phyloP scores from a whole-genome alignment of 768 basidiomycete species.

The Rhodotorula taiwanensis region DNA sequence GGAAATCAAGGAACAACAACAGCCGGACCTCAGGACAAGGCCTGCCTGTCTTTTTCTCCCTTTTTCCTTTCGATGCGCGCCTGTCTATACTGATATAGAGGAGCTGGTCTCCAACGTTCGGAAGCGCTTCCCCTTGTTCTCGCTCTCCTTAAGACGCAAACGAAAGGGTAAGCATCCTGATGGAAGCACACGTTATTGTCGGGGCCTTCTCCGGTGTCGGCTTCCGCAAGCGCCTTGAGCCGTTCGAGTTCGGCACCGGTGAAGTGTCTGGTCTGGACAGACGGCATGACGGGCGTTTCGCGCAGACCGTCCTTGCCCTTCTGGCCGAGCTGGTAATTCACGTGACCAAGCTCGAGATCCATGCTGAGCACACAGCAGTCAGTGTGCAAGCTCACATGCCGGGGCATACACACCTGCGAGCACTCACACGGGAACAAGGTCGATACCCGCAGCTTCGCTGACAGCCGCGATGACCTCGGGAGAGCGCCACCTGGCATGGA shows the following conservation, averaged over 20 bases:
- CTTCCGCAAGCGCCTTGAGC: not conserved
- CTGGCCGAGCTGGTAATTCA: conserved; percentile 15
- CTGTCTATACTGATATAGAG: not conserved
- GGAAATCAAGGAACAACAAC: too few relatives aligned
- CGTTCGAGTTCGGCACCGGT: not conserved
- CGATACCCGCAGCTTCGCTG: conserved; percentile 29
- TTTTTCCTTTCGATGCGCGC: not conserved
- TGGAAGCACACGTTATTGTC: not conserved
- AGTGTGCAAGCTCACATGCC: too few relatives aligned
- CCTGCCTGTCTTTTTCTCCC: not conserved
- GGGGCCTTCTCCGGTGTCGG: not conserved
- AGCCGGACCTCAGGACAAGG: too few relatives aligned
- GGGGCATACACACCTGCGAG: not conserved
- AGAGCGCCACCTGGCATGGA: conserved; percentile 12
- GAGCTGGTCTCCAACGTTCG: not conserved
- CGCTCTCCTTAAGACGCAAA: too few relatives aligned
- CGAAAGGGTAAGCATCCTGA: too few relatives aligned
- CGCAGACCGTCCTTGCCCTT: not conserved
- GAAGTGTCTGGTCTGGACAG: too few relatives aligned
- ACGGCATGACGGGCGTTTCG: not conserved
- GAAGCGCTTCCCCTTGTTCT: not conserved
- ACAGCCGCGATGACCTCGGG: conserved; percentile 15
- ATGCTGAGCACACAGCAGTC: not conserved
- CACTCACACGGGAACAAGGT: conserved; percentile 21
- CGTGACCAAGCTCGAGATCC: conserved; percentile 17